A percentile compares a stretch with the other conserved stretches of the same genome.
These are phyloP conservation scores for Neohortaea acidophila DNA, from an alignment of 495 filamentous ascomycete species.

Conservation along the genomic window DNA sequence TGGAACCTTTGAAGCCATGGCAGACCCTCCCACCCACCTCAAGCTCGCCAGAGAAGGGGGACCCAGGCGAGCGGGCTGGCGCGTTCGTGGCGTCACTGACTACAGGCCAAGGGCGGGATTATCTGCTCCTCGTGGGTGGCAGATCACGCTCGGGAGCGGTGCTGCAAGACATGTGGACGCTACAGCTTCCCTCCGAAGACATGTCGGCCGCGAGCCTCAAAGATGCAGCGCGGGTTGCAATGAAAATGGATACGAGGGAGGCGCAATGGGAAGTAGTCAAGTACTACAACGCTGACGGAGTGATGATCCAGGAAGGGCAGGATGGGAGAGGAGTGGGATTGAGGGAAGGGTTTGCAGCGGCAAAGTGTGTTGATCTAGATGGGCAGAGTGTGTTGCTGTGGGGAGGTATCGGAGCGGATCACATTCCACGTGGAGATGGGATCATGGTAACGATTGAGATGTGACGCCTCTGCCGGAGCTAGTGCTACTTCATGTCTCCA, in stretches of 20 bases:
- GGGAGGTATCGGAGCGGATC: constrained; percentile 22
- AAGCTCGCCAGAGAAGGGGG: constrained; percentile 1
- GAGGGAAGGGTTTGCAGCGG: constrained; percentile 17
- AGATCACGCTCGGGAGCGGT: constrained; percentile 25
- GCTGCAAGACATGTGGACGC: constrained; percentile 26
- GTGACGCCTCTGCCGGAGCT: no score
- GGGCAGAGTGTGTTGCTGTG: constrained; percentile 24
- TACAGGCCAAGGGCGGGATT: constrained; percentile 25
- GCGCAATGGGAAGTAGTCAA: constrained; percentile 36
- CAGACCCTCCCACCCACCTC: constrained; percentile 1
- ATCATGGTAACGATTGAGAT: constrained; percentile 26
- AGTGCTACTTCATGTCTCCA: no score
- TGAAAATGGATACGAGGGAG: constrained; percentile 20
- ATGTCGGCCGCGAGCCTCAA: constrained; percentile 37
- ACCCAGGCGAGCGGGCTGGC: constrained; percentile 11
- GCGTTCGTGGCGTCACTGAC: constrained; percentile 19
- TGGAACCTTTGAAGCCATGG: constrained; percentile 9
- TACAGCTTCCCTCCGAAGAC: constrained; percentile 34
- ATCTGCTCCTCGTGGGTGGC: constrained; percentile 22
- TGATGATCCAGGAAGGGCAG: constrained; percentile 17
- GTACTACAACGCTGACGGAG: constrained; percentile 20
- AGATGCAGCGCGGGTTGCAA: constrained; percentile 25
- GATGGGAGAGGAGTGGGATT: constrained; percentile 14
- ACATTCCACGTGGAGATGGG: constrained; percentile 22
- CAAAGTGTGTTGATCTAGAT: constrained; percentile 23